Evolutionary conservation across 2,329 filamentous ascomycete genomes (phyloP).

Genomic region (Ophiostoma sp.): DNA sequence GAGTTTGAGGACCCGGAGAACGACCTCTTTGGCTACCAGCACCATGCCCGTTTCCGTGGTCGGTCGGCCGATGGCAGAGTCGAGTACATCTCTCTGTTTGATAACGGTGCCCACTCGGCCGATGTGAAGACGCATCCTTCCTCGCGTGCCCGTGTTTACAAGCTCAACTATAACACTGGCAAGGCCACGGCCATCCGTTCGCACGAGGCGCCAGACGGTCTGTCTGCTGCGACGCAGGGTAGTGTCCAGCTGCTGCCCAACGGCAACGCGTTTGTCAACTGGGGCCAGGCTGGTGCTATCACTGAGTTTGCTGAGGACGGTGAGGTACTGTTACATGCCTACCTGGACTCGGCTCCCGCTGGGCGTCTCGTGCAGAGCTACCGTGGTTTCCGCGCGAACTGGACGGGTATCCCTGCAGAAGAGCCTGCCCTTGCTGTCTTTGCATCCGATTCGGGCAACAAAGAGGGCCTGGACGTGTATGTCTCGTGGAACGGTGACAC

Average conservation of each 20-base stretch:
- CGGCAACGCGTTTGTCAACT: constrained; percentile 46
- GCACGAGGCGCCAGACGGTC: constrained; percentile 36
- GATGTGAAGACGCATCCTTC: constrained; percentile 13
- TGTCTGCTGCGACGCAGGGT: constrained; percentile 42
- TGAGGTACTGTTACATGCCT: constrained; percentile 42
- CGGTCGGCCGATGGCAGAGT: constrained; percentile 43
- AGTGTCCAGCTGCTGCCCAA: constrained; percentile 35
- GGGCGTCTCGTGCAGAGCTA: constrained; percentile 38
- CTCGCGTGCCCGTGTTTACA: constrained; percentile 34
- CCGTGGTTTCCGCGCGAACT: constrained; percentile 34
- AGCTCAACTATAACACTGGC: constrained; percentile 27
- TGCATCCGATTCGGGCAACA: constrained; percentile 17
- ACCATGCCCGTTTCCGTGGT: constrained; percentile 43
- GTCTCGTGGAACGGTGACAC: constrained; percentile 39
- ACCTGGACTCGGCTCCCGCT: constrained; percentile 1
- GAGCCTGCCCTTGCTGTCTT: constrained; percentile 32
- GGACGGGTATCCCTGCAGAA: constrained; percentile 33
- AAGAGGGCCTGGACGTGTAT: constrained; percentile 25
- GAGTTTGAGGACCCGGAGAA: constrained; percentile 43
- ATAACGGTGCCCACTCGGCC: constrained; percentile 43
- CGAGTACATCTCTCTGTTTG: constrained; percentile 50
- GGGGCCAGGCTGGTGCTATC: constrained; percentile 48
- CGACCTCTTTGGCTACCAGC: constrained; percentile 50
- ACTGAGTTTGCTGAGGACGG: constrained; percentile 47
- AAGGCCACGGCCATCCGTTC: constrained; percentile 31